A percentile compares a stretch with the other conserved stretches of the same genome.
Evolutionary conservation across 352 stramenopile genomes (phyloP).

Genomic region (Phytophthora fragariaefolia): DNA sequence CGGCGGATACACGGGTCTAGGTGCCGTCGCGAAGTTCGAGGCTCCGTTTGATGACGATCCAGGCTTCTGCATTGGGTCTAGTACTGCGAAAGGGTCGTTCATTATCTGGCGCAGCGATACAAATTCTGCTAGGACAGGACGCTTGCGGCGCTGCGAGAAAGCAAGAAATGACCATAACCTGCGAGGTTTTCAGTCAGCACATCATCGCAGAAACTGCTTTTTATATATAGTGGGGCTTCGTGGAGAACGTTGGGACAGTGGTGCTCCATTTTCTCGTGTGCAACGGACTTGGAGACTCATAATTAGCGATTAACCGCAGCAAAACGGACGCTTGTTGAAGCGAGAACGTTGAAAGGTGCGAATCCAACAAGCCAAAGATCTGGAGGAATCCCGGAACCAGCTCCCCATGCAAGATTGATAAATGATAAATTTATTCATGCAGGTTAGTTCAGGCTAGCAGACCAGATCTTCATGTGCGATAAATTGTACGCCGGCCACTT

Average conservation of each 20-base stretch:
- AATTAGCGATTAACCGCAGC: slow-evolving; percentile 19
- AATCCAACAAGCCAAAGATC: not conserved
- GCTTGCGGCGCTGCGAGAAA: slow-evolving; percentile 29
- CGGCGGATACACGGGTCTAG: slow-evolving; percentile 14
- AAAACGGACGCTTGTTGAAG: slow-evolving; percentile 31
- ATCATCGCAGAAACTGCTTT: slow-evolving; percentile 27
- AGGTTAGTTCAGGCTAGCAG: not conserved
- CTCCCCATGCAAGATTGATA: slow-evolving; percentile 1
- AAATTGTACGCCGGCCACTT: not conserved
- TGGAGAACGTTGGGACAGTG: slow-evolving; percentile 16
- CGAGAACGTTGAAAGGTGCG: not conserved
- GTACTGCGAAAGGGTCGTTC: slow-evolving; percentile 73
- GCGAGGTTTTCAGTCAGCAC: slow-evolving; percentile 15
- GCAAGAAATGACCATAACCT: slow-evolving; percentile 23
- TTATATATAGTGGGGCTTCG: slow-evolving; percentile 33
- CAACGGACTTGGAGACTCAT: slow-evolving; percentile 30
- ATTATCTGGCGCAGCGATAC: slow-evolving; percentile 30
- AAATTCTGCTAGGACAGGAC: slow-evolving; percentile 16
- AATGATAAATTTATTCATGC: slow-evolving; percentile 27
- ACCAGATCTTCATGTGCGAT: not conserved
- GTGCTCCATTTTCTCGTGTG: not conserved
- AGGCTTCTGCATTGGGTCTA: slow-evolving; percentile 58
- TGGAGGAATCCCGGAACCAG: not conserved
- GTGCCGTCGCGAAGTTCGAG: slow-evolving; percentile 25
- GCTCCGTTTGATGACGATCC: slow-evolving; percentile 18